phyloP scores from a whole-genome alignment of 352 stramenopile genomes.

The Globisporangium okanoganense region DNA sequence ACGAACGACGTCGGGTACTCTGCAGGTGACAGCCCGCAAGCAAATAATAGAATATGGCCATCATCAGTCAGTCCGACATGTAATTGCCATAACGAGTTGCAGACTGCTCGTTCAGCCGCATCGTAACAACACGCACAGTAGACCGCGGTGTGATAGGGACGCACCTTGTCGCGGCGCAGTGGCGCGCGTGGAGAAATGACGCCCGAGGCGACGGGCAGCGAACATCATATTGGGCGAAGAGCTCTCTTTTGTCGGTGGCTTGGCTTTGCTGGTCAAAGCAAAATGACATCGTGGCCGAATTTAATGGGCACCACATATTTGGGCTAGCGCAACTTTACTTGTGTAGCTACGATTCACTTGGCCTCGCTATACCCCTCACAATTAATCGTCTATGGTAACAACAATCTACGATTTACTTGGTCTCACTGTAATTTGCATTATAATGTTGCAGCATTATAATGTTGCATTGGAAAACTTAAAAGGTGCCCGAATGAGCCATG shows the following conservation, averaged over 20 bases:
- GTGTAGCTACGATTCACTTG: no score
- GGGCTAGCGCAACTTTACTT: no score
- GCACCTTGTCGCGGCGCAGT: slow-evolving; percentile 37
- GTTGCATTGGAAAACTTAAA: no score
- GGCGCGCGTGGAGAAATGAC: slow-evolving; percentile 32
- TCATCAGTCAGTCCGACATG: background rate
- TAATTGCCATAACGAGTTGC: background rate
- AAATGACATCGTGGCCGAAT: no score
- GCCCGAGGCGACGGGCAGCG: slow-evolving; percentile 26
- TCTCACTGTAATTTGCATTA: no score
- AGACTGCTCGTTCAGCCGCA: background rate
- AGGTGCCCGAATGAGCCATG: no score
- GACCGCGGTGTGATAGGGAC: background rate
- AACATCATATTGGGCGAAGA: slow-evolving; percentile 20
- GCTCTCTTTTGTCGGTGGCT: slow-evolving; percentile 1
- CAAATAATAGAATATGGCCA: background rate
- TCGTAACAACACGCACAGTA: background rate
- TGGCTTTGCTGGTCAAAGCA: slow-evolving; percentile 13
- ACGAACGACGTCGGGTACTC: slow-evolving; percentile 84
- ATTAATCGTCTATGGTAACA: no score
- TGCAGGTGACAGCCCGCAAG: slow-evolving; percentile 12
- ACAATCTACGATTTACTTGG: no score
- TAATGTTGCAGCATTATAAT: no score
- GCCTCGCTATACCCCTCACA: no score
- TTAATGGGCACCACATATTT: no score